A percentile compares a stretch with the other conserved stretches of the same genome.
phyloP scores from a whole-genome alignment of 108 stramenopile species.

The Cyclotella kingstonii region DNA sequence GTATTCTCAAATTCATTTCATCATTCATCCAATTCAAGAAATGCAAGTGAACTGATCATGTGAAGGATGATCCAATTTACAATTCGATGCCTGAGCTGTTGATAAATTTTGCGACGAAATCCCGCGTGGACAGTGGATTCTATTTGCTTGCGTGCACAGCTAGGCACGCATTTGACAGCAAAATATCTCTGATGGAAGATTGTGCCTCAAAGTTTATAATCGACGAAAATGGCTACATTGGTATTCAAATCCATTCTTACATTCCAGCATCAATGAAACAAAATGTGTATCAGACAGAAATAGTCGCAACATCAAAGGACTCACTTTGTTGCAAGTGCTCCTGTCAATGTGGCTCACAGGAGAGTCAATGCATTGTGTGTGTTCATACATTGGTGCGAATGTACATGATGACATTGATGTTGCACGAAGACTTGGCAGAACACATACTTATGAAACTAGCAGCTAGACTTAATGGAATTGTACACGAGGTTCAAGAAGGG shows the following conservation, averaged over 20 bases:
- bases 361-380: not conserved
- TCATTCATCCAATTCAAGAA: slow-evolving; percentile 8
- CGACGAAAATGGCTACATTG: not conserved
- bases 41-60: not conserved
- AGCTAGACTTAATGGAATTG: not conserved
- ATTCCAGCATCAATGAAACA: slow-evolving; percentile 19
- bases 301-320: not conserved
- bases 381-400: not conserved
- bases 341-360: not conserved
- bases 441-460: slow-evolving; percentile 5
- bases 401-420: not conserved
- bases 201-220: not conserved
- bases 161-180: slow-evolving; percentile 10
- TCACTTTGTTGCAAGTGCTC: not conserved
- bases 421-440: slow-evolving; percentile 8
- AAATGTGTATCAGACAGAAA: not conserved
- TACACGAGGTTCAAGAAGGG: not conserved
- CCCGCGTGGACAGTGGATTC: slow-evolving; percentile 6
- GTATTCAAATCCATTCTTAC: not conserved
- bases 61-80: not conserved
- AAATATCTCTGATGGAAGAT: not conserved
- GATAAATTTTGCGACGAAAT: slow-evolving; percentile 5
- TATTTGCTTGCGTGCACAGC: not conserved
- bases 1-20: slow-evolving; percentile 1
- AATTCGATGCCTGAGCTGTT: slow-evolving; percentile 1